Conservation (phyloP, 148 eudicot genomes). For the Salicornia ramosissima region DNA sequence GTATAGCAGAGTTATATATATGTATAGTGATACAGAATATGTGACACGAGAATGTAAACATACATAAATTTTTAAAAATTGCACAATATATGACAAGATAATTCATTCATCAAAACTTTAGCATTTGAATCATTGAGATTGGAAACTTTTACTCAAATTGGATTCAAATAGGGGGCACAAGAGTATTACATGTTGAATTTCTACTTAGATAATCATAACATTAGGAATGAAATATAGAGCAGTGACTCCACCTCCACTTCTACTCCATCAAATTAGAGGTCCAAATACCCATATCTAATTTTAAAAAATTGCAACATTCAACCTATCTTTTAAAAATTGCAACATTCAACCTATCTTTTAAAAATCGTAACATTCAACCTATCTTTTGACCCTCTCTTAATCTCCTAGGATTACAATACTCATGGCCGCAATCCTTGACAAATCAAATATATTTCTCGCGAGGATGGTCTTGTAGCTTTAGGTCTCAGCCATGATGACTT, state of each 20-base stretch:
- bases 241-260: too few species aligned
- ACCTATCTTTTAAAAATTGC: too few species aligned
- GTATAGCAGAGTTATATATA: constrained; percentile 14
- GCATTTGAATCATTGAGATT: background rate
- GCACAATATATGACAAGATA: background rate
- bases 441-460: constrained; percentile 86
- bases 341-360: too few species aligned
- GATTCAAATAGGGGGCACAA: background rate
- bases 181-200: too few species aligned
- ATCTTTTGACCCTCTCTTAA: background rate
- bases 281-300: too few species aligned
- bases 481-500: constrained; percentile 88
- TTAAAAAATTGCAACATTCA: too few species aligned
- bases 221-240: too few species aligned
- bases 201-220: too few species aligned
- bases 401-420: background rate
- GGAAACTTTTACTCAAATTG: background rate
- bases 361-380: background rate
- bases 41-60: constrained; percentile 8
- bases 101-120: background rate
- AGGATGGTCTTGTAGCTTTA: constrained; percentile 84
- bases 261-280: too few species aligned
- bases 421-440: constrained; percentile 57
- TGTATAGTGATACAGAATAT: background rate
- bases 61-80: background rate